A percentile compares a stretch with the other conserved stretches of the same genome.
Evolutionary conservation across 352 stramenopile genomes (phyloP).

Genomic region (Pythium aquatile): DNA sequence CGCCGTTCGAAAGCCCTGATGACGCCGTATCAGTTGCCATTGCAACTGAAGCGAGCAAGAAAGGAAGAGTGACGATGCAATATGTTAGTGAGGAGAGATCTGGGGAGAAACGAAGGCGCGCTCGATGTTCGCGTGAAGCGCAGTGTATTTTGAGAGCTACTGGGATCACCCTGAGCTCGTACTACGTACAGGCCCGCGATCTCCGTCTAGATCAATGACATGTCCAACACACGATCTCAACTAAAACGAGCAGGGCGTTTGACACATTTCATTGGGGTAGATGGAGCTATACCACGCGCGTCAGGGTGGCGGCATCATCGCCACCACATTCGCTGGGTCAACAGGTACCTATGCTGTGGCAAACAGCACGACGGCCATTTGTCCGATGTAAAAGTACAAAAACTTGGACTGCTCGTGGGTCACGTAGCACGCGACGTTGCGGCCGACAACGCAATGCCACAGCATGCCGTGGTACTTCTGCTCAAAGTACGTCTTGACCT

Average conservation of each 20-base stretch:
- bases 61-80: background rate
- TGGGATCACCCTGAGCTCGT: too few relatives aligned
- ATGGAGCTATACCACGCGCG: background rate
- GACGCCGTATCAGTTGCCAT: conserved; percentile 9
- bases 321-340: background rate
- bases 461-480: conserved; percentile 88
- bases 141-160: background rate
- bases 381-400: conserved; percentile 96
- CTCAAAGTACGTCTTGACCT: conserved; percentile 92
- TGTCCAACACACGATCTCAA: too few relatives aligned
- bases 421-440: conserved; percentile 94
- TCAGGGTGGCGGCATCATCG: background rate
- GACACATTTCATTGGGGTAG: background rate
- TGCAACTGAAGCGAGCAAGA: background rate
- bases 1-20: too few relatives aligned
- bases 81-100: background rate
- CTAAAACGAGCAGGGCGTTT: background rate
- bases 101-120: too few relatives aligned
- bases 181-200: too few relatives aligned
- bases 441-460: conserved; percentile 94
- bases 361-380: conserved; percentile 93
- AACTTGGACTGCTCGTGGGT: conserved; percentile 95
- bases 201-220: too few relatives aligned
- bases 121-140: too few relatives aligned
- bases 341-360: conserved; percentile 41